Base-by-base conservation (phyloP, 768 basidiomycete genomes). In the Tricholoma flavovirens region DNA sequence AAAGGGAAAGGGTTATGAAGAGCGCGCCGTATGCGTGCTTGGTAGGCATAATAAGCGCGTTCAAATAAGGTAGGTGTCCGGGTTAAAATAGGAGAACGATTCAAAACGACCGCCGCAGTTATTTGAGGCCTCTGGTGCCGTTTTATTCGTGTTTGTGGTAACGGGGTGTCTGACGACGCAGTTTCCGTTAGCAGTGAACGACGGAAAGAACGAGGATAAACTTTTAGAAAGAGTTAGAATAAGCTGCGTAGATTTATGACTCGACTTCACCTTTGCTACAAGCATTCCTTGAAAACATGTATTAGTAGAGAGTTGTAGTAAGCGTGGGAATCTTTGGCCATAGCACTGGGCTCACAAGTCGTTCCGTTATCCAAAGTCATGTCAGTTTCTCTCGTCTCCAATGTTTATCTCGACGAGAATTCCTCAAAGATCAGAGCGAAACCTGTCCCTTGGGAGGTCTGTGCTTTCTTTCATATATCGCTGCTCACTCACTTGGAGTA, bases 371-470 rank as follows among this genome's bases (percentile, higher is more conserved):
- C n/a, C n/a, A n/a, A 49, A 53, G 64, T 66, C 62, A 90, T 90
- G 89, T 83, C 88, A 12, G 76, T 88, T 60, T 82, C 83, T 49
- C 80, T 92, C 53, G 86, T 93, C 32, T 87, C 87, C 21, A 93
- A 88, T 64, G 69, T 83, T 2, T 93, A 88, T 75, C 83, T 98
- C 59, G 90, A 94, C 61, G 93, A 96, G 62, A 83, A 78, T 64
- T 88, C 91, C 7, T 78, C 86, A 52, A 95, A 96, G 78, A 93
- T 95, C 59, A 81, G 88, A 63, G 81, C 87, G 7, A 97, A 95
- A 70, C 86, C 87, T 1, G 92, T 97, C 9, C 94, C 94, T 60
- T 98, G 96, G 96, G 94, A 97, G 86, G 96, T 96, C 56, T 56
- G 76, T 42, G 5, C 9, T 2, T 48, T 56, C 10, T 24, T 54